phyloP scores from a whole-genome alignment of 2,329 filamentous ascomycete genomes.

The Alternaria ethzedia region DNA sequence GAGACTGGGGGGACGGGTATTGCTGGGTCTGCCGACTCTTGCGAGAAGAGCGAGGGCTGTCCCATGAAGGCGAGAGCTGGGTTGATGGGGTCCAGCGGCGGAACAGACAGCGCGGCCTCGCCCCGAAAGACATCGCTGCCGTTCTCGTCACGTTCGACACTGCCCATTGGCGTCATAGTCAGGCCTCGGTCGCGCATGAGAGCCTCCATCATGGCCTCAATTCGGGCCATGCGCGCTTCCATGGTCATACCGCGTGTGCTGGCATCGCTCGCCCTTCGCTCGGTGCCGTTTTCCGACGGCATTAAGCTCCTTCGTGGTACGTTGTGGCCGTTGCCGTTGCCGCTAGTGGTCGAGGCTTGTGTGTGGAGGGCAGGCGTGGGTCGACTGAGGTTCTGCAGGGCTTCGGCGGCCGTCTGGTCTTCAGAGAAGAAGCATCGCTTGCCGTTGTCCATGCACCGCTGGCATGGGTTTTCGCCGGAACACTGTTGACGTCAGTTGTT shows the following conservation, averaged over 20 bases:
- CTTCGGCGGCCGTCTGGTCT: conserved; percentile 47
- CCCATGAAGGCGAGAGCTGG: conserved; percentile 26
- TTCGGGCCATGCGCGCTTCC: conserved; percentile 44
- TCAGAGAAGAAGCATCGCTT: conserved; percentile 48
- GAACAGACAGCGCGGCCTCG: conserved; percentile 27
- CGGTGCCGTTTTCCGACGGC: conserved; percentile 26
- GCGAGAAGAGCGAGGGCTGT: conserved; percentile 18
- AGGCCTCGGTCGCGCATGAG: conserved; percentile 40
- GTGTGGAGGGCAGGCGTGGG: conserved; percentile 32
- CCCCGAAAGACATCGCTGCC: conserved; percentile 22
- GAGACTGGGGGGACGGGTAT: not conserved
- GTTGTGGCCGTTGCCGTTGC: conserved; percentile 21
- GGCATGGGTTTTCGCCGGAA: conserved; percentile 45
- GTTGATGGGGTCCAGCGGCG: conserved; percentile 31
- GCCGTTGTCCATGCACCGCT: conserved; percentile 43
- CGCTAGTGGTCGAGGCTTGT: conserved; percentile 10
- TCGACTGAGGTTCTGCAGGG: conserved; percentile 46
- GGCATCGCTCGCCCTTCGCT: conserved; percentile 37
- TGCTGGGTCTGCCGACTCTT: conserved; percentile 14
- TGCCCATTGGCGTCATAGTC: conserved; percentile 30
- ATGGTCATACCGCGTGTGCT: conserved; percentile 35
- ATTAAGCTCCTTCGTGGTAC: conserved; percentile 23
- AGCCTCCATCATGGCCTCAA: conserved; percentile 46
- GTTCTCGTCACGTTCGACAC: conserved; percentile 35
- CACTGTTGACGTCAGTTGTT: conserved; percentile 28